phyloP scores from a whole-genome alignment of 768 basidiomycete species.

The Lactarius evosmus region DNA sequence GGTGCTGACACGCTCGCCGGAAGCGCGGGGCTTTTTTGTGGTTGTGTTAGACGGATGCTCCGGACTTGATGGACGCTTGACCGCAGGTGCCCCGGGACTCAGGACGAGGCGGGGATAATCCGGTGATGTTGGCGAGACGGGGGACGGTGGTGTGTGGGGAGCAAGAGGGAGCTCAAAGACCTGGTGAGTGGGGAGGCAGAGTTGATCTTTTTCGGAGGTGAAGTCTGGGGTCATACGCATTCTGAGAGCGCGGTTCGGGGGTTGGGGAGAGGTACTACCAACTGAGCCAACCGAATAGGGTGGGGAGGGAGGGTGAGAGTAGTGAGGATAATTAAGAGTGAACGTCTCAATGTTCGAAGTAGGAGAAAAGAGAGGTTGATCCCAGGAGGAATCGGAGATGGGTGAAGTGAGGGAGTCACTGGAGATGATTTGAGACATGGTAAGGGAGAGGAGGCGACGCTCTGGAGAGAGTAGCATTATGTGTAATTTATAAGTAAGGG shows the following conservation, averaged over 20 bases:
- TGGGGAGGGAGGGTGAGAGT: slow-evolving; percentile 38
- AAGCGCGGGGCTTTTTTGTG: slow-evolving; percentile 48
- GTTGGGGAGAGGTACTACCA: slow-evolving; percentile 31
- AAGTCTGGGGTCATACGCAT: slow-evolving; percentile 47
- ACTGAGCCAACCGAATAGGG: slow-evolving; percentile 44
- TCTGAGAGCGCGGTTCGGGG: slow-evolving; percentile 48
- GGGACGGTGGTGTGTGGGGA: slow-evolving; percentile 35
- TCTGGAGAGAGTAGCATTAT: slow-evolving; percentile 30
- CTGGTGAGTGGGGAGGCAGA: slow-evolving; percentile 68
- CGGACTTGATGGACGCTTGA: slow-evolving; percentile 35
- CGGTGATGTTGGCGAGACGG: slow-evolving; percentile 34
- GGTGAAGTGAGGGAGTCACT: slow-evolving; percentile 59
- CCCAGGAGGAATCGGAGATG: slow-evolving; percentile 49
- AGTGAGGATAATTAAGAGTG: slow-evolving; percentile 28
- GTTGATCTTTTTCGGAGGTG: slow-evolving; percentile 43
- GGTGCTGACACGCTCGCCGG: slow-evolving; percentile 50
- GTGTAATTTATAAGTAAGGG: slow-evolving; percentile 25
- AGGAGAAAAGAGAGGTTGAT: slow-evolving; percentile 42
- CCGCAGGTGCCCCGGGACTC: slow-evolving; percentile 18
- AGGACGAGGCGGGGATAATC: slow-evolving; percentile 25
- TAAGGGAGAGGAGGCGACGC: slow-evolving; percentile 32
- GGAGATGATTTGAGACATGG: slow-evolving; percentile 59
- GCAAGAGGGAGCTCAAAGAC: slow-evolving; percentile 59
- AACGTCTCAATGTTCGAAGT: slow-evolving; percentile 37
- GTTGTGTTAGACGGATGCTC: slow-evolving; percentile 27